Evolutionary conservation across 2,329 filamentous ascomycete species (phyloP), one percentile per base, ranked within the genome.

Genomic region (Cyphellophora attinorum): DNA sequence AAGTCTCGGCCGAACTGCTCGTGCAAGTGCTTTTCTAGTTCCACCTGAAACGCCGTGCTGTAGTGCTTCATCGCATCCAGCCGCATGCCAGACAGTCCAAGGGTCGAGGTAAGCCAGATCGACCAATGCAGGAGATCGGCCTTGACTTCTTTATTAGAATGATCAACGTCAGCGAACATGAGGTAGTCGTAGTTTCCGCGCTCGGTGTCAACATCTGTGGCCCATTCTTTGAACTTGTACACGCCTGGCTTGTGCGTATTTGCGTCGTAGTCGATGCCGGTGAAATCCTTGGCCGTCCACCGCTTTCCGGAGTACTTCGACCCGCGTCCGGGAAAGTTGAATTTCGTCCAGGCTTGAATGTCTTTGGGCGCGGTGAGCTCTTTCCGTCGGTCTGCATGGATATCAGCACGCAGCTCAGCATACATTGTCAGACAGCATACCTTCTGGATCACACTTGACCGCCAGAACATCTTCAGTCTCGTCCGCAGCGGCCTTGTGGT

Each of bases 51-150:
- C n/a, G 66, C 63, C 37, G 71, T 70, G 19, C 74, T 79, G 55
- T 78, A 82, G 57, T 85, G 81, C 57, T 83, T 81, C 13, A 78
- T 75, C 11, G 80, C 81, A 52, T 85, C 81, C 29, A 85, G 68
- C n/a, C 81, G 68, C 54, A 85, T 77, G 2, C 79, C 80, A 42
- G 70, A 65, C 8, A 85, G 58, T 0, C 70, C 68, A 0, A 82
- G 52, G 38, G 76, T 63, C 5, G 70, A 60, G 1, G 70, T 68
- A 39, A 85, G 65, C 81, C 81, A 85, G 4, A 68, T 59, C 2
- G 74, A 75, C 81, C 81, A 85, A 32, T 67, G 64, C 35, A 79
- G 60, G 4, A 83, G 67, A 43, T 85, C 81, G 3, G 67, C 55
- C 19, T 68, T 64, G 6, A 84, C 80, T 43, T 81, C 78, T 0